Evolutionary conservation across 192 early-diverging fungal genomes (phyloP), one percentile per base, ranked within the genome.

Genomic region (Coemansia sp.): DNA sequence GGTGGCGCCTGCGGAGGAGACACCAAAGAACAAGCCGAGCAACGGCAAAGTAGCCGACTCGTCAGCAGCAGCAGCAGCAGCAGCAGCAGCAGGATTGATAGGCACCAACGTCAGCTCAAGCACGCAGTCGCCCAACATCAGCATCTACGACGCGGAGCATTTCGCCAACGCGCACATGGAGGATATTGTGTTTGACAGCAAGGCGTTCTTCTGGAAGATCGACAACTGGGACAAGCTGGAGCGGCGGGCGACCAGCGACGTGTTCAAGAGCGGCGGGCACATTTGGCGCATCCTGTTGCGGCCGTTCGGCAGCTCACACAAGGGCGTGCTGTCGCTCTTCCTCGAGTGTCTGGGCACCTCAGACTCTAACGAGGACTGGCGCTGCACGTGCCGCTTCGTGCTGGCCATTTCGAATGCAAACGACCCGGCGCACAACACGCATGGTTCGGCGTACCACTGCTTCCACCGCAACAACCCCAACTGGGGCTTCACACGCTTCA

Each of bases 401-500:
- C 81, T 97, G 41, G 86, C 88, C 8, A 86, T 96, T 57, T 86
- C 89, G 35, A 94, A 95, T 67, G 89, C 90, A 2, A 63, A 89
- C 23, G 91, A 97, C 67, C 87, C 90, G 21, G 83, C 85, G 38
- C 67, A 86, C 39, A 88, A 88, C 69, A 87, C 89, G 66, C 68
- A 86, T 71, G 86, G 73, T 72, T 84, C 72, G 67, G 92, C 95
- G 2, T 86, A 91, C 58, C 98, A 99, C 76, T 87, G 98, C 67
- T 99, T 94, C 81, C 90, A 83, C 60, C 84, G 88, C 36, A 86
- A 88, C 15, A 93, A 96, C 66, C 84, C 88, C 9, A 96, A 99
- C 78, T 99, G 98, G 98, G 97, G 98, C 7, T 99, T 99, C 71
- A 96, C 92, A 43, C 86, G 87, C 36, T 90, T 96, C 70, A 75